Percentiles rank a stretch among this genome's conserved stretches.
These are phyloP conservation scores for Ehretia macrophylla DNA, from an alignment of 257 asterid genomes.

Conservation along the genomic window DNA sequence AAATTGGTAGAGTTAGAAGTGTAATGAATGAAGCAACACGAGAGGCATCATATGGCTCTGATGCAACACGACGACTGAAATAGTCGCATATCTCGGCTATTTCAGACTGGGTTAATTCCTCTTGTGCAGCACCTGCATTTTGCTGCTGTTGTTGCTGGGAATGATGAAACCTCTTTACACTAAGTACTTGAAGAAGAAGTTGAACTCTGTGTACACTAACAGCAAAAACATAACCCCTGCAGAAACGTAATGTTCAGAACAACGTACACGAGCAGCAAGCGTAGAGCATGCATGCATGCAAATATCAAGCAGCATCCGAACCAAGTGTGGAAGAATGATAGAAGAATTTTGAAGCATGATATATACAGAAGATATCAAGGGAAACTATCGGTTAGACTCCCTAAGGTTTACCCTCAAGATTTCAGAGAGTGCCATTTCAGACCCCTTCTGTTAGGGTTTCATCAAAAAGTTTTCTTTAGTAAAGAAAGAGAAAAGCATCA, in stretches of 20 bases:
- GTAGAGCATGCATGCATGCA: background rate
- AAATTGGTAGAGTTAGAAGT: slow-evolving; percentile 84
- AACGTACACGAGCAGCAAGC: background rate
- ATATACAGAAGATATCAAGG: too few relatives aligned
- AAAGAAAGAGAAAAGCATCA: too few relatives aligned
- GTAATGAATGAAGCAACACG: slow-evolving; percentile 98
- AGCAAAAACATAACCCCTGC: slow-evolving; percentile 97
- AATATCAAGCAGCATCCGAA: background rate
- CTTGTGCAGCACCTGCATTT: slow-evolving; percentile 69
- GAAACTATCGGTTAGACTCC: too few relatives aligned
- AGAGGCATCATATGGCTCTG: slow-evolving; percentile 98
- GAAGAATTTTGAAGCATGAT: too few relatives aligned
- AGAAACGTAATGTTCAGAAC: slow-evolving; percentile 11
- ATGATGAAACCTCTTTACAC: slow-evolving; percentile 87
- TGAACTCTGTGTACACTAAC: slow-evolving; percentile 99
- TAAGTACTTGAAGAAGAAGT: slow-evolving; percentile 97
- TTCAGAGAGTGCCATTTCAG: too few relatives aligned
- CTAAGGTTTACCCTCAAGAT: too few relatives aligned
- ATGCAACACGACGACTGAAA: slow-evolving; percentile 99
- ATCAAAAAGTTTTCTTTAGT: too few relatives aligned
- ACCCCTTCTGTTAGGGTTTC: too few relatives aligned
- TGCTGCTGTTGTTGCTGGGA: slow-evolving; percentile 95
- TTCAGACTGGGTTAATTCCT: slow-evolving; percentile 90
- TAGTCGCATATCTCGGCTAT: slow-evolving; percentile 95
- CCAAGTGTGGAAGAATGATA: background rate